Evolutionary conservation across 176 grass and related monocot species (phyloP), one percentile per base, ranked within the genome.

Genomic region (Aegilops umbellulata): DNA sequence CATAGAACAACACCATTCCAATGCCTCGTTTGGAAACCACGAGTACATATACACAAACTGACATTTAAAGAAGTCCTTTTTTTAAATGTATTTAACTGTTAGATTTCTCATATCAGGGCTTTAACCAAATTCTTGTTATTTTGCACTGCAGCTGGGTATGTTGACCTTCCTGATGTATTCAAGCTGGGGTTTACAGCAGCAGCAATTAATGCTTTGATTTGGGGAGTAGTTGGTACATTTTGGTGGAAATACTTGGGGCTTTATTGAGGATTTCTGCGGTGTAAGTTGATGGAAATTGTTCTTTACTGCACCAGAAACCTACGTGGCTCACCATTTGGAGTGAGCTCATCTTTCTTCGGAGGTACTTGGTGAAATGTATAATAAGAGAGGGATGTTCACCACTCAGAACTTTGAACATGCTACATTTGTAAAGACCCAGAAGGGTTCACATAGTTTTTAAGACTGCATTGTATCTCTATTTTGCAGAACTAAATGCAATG

Each of bases 191-290:
- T 98, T 86, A 51, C 83, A 60, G 78, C 89, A 80, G 97, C 94
- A 1, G 51, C 82, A 39, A 62, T 93, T 74, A 99, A 99, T 83
- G 92, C 77, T 60, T 31, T 88, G 80, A 70, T 96, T 16, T 99
- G 94, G 97, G 92, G 88, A 69, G 88, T 92, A 9, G 88, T 94
- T 71, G 94, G 97, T 71, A 62, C 90, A 15, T 85, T 99, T 35
- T 99, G 97, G 97, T 99, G 97, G 94, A 96, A 99, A 86, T 96
- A 93, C 88, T 91, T 99, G 89, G 88, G 97, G 19, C 94, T 99
- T 85, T 98, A 98, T 65, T 99, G 87, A 96, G 35, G 46, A 19
- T 80, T 0, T 5, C 7, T 68, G 36, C 41, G 42, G 25, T 82
- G 29, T 69, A 69, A 51, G 60, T 91, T 74, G 71, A 83, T 29